Percentiles rank a stretch among this genome's conserved stretches.
phyloP scores from a whole-genome alignment of 2,329 filamentous ascomycete genomes.

The Thermothelomyces thermophilus region DNA sequence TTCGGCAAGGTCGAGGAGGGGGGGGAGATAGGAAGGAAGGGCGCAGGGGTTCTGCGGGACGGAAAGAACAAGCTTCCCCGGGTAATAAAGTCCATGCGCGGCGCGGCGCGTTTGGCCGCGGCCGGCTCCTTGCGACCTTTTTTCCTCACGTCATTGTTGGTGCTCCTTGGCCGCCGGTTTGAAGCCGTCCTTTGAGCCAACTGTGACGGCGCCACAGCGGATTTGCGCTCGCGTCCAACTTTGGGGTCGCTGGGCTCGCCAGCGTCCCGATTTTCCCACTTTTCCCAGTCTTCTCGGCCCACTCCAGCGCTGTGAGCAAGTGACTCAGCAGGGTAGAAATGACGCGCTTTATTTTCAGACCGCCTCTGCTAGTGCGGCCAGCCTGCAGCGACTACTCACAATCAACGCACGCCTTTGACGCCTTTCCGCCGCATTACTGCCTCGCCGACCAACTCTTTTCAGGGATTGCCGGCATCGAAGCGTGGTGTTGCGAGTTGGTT shows the following conservation, averaged over 20 bases:
- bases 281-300: constrained; percentile 12
- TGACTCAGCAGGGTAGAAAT: constrained; percentile 12
- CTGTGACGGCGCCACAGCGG: background rate
- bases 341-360: constrained; percentile 6
- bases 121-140: background rate
- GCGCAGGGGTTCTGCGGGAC: constrained; percentile 13
- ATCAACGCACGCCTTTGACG: constrained; percentile 14
- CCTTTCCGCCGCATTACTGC: constrained; percentile 4
- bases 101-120: constrained; percentile 7
- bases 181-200: constrained; percentile 5
- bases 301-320: constrained; percentile 10
- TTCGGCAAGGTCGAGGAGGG: background rate
- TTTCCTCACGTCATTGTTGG: constrained; percentile 12
- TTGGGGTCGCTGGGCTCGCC: background rate
- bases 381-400: constrained; percentile 11
- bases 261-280: background rate
- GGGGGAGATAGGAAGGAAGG: background rate
- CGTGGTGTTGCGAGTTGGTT: constrained; percentile 4
- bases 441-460: background rate
- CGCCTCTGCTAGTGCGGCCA: constrained; percentile 1
- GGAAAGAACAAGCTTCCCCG: constrained; percentile 17
- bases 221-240: background rate
- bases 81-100: constrained; percentile 13
- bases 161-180: constrained; percentile 1
- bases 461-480: constrained; percentile 1